phyloP scores from a whole-genome alignment of 495 filamentous ascomycete genomes.

The Aspergillus bertholletiae region DNA sequence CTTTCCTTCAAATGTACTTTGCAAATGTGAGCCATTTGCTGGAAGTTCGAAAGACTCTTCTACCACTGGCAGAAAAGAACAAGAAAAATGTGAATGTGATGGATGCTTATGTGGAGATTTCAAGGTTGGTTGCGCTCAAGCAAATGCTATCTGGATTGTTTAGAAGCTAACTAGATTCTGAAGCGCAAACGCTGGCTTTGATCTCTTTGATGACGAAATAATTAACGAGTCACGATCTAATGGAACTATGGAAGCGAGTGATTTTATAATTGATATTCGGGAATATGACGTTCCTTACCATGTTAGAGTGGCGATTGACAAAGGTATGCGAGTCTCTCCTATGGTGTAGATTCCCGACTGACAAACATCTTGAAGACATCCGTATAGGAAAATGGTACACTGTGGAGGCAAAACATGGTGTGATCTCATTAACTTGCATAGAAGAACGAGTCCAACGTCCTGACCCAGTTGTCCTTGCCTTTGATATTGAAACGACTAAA shows the following conservation, averaged over 20 bases:
- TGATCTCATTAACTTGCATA: conserved; percentile 74
- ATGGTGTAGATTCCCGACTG: conserved; percentile 9
- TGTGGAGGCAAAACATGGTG: conserved; percentile 89
- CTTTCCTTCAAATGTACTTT: conserved; percentile 81
- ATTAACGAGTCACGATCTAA: conserved; percentile 81
- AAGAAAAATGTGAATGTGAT: conserved; percentile 91
- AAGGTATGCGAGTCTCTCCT: conserved; percentile 50
- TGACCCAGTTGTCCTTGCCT: conserved; percentile 94
- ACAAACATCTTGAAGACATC: conserved; percentile 59
- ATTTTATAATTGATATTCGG: conserved; percentile 97
- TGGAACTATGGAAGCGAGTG: conserved; percentile 82
- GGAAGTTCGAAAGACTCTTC: conserved; percentile 72
- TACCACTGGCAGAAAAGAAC: conserved; percentile 94
- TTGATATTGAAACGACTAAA: conserved; percentile 98
- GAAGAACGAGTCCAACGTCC: conserved; percentile 85
- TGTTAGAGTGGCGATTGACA: conserved; percentile 96
- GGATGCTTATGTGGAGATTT: conserved; percentile 97
- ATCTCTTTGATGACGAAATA: conserved; percentile 92
- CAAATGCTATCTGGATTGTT: not conserved
- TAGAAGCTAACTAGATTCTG: conserved; percentile 22
- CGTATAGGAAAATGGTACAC: conserved; percentile 97
- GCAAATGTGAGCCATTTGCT: conserved; percentile 83
- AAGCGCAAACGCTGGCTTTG: conserved; percentile 83
- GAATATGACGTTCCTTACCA: conserved; percentile 99
- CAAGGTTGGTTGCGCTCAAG: conserved; percentile 55